These are phyloP conservation scores for Carex sylvatica DNA, from an alignment of 202 grass and related monocot genomes.

Conservation along the genomic window DNA sequence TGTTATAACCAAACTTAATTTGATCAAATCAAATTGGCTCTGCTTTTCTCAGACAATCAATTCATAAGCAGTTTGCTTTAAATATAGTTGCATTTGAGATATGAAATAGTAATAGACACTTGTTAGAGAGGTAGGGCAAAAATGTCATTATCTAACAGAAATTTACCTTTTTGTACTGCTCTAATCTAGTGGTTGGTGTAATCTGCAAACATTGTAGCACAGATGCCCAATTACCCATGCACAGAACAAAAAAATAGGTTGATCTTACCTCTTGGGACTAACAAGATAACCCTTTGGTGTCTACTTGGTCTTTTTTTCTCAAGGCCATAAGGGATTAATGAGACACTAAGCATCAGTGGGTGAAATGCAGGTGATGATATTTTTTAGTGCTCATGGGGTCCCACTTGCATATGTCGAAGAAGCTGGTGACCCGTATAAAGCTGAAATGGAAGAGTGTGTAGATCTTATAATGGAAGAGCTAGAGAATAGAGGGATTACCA, in stretches of 20 bases:
- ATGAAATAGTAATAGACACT: not conserved
- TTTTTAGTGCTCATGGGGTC: constrained; percentile 99
- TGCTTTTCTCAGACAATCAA: constrained; percentile 2
- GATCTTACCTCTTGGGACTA: not conserved
- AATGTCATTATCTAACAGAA: not conserved
- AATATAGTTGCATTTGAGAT: not conserved
- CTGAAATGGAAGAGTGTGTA: constrained; percentile 95
- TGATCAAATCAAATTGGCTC: not conserved
- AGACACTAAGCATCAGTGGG: constrained; percentile 16
- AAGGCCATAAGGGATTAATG: not conserved
- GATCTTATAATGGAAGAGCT: constrained; percentile 98
- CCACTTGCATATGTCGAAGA: constrained; percentile 96
- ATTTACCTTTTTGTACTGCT: not conserved
- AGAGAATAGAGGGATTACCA: constrained; percentile 63
- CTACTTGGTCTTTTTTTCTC: not conserved
- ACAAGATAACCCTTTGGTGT: not conserved
- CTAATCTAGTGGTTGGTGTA: not conserved
- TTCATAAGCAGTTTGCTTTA: not conserved
- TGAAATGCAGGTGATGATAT: constrained; percentile 82
- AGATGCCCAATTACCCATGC: not conserved
- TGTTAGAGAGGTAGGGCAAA: not conserved
- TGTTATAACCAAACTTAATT: not conserved
- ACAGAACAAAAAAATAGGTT: not conserved
- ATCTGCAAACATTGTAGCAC: constrained; percentile 1
- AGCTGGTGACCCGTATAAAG: constrained; percentile 98